phyloP scores from a whole-genome alignment of 176 grass and related monocot species.

The Luzula sylvatica region DNA sequence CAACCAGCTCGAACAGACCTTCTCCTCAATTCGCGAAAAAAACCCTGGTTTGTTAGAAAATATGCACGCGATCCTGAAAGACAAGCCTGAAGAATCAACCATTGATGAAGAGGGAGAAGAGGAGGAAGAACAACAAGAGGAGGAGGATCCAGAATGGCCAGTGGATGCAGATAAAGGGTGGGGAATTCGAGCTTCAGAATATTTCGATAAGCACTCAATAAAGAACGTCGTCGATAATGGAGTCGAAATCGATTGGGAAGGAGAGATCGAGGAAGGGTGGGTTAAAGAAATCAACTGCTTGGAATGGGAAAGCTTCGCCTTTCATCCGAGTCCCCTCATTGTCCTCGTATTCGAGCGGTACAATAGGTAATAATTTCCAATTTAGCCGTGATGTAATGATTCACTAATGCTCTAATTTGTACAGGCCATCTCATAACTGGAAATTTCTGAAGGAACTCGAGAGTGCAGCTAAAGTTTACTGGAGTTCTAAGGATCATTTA shows the following conservation, averaged over 20 bases:
- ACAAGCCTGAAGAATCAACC: background rate
- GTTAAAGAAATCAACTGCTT: conserved; percentile 95
- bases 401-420: conserved; percentile 8
- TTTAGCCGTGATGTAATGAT: conserved; percentile 4
- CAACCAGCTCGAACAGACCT: conserved; percentile 54
- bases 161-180: conserved; percentile 81
- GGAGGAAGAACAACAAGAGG: conserved; percentile 24
- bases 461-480: conserved; percentile 83
- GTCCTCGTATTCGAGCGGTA: conserved; percentile 86
- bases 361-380: conserved; percentile 34
- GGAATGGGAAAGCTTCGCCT: conserved; percentile 94
- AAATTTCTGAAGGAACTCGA: conserved; percentile 80
- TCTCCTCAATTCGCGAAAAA: conserved; percentile 56
- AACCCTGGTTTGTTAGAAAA: conserved; percentile 39
- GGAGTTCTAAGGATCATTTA: conserved; percentile 68
- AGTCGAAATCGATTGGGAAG: conserved; percentile 85
- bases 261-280: conserved; percentile 75
- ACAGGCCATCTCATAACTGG: conserved; percentile 78
- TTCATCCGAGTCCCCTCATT: conserved; percentile 85
- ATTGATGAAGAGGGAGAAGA: background rate
- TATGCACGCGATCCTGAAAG: conserved; percentile 45
- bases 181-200: conserved; percentile 74
- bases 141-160: conserved; percentile 64
- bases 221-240: conserved; percentile 85
- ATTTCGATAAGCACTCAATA: conserved; percentile 90